Evolutionary conservation across 2,329 filamentous ascomycete genomes (phyloP).

Genomic region (Magnaporthiopsis poae): DNA sequence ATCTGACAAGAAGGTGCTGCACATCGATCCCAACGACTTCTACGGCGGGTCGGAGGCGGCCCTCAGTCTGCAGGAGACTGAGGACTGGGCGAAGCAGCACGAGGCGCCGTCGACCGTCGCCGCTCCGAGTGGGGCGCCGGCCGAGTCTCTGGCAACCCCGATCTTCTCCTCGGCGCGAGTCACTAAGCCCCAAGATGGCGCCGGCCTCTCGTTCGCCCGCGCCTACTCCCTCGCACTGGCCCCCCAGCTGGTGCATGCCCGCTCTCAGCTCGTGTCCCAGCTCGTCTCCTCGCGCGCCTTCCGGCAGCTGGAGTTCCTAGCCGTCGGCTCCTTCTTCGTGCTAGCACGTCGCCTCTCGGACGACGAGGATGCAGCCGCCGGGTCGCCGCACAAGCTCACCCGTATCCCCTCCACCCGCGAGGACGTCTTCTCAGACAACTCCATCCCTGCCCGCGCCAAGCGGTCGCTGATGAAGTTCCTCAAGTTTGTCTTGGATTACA

Average conservation of each 20-base stretch:
- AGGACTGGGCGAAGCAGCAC: constrained; percentile 55
- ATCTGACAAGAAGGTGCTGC: constrained; percentile 81
- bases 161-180: constrained; percentile 29
- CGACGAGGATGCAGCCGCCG: not conserved
- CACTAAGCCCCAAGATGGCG: constrained; percentile 26
- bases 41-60: constrained; percentile 83
- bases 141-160: constrained; percentile 20
- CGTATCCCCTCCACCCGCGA: constrained; percentile 83
- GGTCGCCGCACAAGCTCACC: constrained; percentile 32
- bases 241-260: constrained; percentile 77
- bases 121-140: constrained; percentile 12
- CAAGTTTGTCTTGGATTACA: constrained; percentile 70
- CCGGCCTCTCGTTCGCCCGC: constrained; percentile 52
- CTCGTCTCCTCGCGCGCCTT: constrained; percentile 86
- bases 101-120: not conserved
- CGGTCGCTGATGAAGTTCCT: constrained; percentile 86
- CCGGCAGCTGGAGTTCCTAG: constrained; percentile 82
- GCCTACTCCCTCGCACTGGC: constrained; percentile 76
- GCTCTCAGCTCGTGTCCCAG: constrained; percentile 64
- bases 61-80: constrained; percentile 71
- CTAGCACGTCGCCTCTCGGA: constrained; percentile 32
- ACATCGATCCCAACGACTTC: constrained; percentile 77
- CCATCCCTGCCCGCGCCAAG: constrained; percentile 71
- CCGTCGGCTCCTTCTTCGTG: constrained; percentile 87
- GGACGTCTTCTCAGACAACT: constrained; percentile 73